A percentile compares a stretch with the other conserved stretches of the same genome.
These are phyloP conservation scores for Quercus tomentella DNA, from an alignment of 331 rosid genomes.

Conservation along the genomic window DNA sequence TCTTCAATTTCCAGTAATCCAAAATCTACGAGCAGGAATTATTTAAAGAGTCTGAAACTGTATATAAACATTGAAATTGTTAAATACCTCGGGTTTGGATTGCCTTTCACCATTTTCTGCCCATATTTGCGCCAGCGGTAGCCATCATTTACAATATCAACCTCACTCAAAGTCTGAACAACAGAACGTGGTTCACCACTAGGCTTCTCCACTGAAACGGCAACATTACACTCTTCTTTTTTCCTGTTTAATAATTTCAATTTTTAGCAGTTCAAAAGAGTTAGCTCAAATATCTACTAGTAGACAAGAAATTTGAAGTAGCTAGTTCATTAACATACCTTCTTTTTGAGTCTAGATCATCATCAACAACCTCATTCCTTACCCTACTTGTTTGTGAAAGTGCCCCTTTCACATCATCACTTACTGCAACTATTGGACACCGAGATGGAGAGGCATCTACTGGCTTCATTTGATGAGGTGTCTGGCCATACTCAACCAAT, in stretches of 20 bases:
- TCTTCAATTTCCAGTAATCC: constrained; percentile 3
- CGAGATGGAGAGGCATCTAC: constrained; percentile 19
- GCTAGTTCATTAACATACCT: constrained; percentile 48
- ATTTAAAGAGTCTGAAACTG: neutral
- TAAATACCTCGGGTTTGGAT: constrained; percentile 79
- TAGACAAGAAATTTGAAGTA: constrained; percentile 4
- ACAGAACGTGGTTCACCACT: constrained; percentile 52
- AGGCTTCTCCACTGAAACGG: constrained; percentile 38
- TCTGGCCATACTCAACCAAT: constrained; percentile 32
- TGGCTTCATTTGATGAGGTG: constrained; percentile 37
- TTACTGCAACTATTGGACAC: constrained; percentile 29
- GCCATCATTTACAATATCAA: constrained; percentile 84
- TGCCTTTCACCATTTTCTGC: constrained; percentile 88
- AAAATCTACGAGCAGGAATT: constrained; percentile 4
- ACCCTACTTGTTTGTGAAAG: constrained; percentile 28
- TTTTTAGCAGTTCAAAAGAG: constrained; percentile 18
- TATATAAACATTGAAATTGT: constrained; percentile 16
- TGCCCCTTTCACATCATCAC: constrained; percentile 38
- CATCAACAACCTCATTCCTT: constrained; percentile 32
- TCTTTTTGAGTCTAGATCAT: constrained; percentile 61
- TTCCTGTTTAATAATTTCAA: constrained; percentile 44
- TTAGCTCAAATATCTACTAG: constrained; percentile 22
- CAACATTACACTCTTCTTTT: constrained; percentile 36
- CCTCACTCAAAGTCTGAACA: constrained; percentile 73
- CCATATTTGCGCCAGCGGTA: constrained; percentile 99